A percentile compares a stretch with the other conserved stretches of the same genome.
Conservation (phyloP, 2,329 filamentous ascomycete genomes). For the Sporothrix protearum region DNA sequence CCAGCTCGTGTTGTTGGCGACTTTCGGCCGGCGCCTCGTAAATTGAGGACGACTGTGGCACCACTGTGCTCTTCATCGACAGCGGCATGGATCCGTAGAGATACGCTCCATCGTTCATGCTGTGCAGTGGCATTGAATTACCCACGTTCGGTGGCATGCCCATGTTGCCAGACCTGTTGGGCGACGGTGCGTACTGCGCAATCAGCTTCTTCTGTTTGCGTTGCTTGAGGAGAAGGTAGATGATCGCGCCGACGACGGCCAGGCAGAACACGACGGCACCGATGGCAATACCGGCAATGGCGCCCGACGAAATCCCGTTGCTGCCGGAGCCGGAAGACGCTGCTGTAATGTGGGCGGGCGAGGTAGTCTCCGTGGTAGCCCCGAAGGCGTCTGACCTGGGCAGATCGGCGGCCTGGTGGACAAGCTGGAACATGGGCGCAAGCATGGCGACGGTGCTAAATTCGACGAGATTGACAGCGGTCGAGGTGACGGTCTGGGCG, state of each 20-base stretch:
- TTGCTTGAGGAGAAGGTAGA: slow-evolving; percentile 5
- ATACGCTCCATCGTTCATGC: background rate
- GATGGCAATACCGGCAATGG: slow-evolving; percentile 21
- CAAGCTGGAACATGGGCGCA: slow-evolving; percentile 36
- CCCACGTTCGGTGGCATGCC: background rate
- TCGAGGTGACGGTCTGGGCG: background rate
- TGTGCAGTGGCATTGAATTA: background rate
- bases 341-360: background rate
- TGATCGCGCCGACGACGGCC: background rate
- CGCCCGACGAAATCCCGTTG: background rate
- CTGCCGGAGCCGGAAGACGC: background rate
- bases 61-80: background rate
- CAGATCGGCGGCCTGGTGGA: slow-evolving; percentile 24
- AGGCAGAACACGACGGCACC: slow-evolving; percentile 13
- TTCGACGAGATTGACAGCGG: background rate
- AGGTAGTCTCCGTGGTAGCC: background rate
- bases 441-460: slow-evolving; percentile 24
- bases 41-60: background rate
- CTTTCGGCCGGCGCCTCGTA: background rate
- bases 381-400: background rate
- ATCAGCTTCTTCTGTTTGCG: background rate
- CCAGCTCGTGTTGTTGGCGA: background rate
- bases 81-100: background rate
- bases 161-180: background rate
- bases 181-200: slow-evolving; percentile 9